Base-by-base conservation (phyloP, 192 early-diverging fungal species). In the Coemansia sp. region DNA sequence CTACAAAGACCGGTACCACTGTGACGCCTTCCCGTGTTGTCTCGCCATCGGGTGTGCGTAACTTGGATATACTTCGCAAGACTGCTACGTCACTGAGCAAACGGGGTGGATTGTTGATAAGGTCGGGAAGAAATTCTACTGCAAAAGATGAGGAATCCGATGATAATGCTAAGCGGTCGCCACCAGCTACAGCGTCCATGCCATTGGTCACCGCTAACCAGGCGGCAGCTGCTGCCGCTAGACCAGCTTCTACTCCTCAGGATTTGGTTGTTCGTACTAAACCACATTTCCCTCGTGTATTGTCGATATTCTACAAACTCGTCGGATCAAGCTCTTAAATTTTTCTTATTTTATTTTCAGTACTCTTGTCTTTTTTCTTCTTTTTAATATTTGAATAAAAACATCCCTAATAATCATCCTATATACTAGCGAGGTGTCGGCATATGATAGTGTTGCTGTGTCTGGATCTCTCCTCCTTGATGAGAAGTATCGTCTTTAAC, bases 301-400 rank as follows among this genome's bases (percentile, higher is more conserved):
- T 83, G 27, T 83, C 81, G 66, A 75, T 83, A 36, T 83, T 83
- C 52, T 83, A 83, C 76, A 78, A 76, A 33, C 60, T 83, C 12
- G 76, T 83, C 24, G 76, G 81, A 3, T 43, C 72, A 43, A 9
- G 60, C 60, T 62, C 11, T 7, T 44, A 51, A 27, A 64, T 44
- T 47, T 24, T 15, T 47, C 18, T 15, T 69, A 64, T 33, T 33
- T 63, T n/a, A n/a, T 16, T 46, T 68, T 55, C 52, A 68, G 31
- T 60, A 40, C 27, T 22, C 27, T 24, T 38, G 29, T 49, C 7
- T 29, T 42, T 43, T 34, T 33, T 20, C 22, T 31, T 27, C 33
- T 57, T 12, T 31, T 57, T 31, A 34, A 12, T 11, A 16, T 12
- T 29, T 16, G 13, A 57, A 12, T 27, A 54, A 20, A 51, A 51